Evolutionary conservation across 768 basidiomycete species (phyloP), one percentile per base, ranked within the genome.

Genomic region (Trametes villosa): DNA sequence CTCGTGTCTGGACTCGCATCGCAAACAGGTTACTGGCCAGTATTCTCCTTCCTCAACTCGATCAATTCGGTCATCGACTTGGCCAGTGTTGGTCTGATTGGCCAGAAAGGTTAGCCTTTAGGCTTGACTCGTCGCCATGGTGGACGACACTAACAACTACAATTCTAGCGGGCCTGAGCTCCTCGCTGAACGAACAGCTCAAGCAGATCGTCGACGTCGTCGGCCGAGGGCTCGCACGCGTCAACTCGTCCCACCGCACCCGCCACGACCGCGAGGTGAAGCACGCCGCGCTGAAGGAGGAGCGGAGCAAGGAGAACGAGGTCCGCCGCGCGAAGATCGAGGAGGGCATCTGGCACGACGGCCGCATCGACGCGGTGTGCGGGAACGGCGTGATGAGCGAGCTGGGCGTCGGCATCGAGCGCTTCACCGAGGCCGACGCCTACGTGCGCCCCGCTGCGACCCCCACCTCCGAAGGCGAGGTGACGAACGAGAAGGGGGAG

Each of bases 61-160:
- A 74, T 93, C 70, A 91, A 84, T 67, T 89, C 84, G 63, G 75
- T 98, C 57, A 85, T 98, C 62, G 96, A 98, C 71, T 81, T 98
- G n/a, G 94, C 93, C 1, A 89, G 88, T 59, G 84, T 95, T 42
- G 96, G 96, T 1, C 69, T 98, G n/a, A 97, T 97, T 66, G 97
- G 97, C 3, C 94, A 97, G 70, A 98, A 98, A 77, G 85, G 92
- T n/a, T n/a, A n/a, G n/a, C n/a, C n/a, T n/a, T n/a, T n/a, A n/a
- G n/a, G n/a, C n/a, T n/a, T n/a, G n/a, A n/a, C n/a, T n/a, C n/a
- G n/a, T n/a, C n/a, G n/a, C n/a, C n/a, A n/a, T n/a, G n/a, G n/a
- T n/a, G n/a, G n/a, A n/a, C n/a, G n/a, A n/a, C n/a, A n/a, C 41
- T 49, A 4, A 27, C 47, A 24, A n/a, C 36, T 63, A 12, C 51